These are phyloP conservation scores for Eustoma russellianum DNA, from an alignment of 257 asterid genomes.

Conservation along the genomic window DNA sequence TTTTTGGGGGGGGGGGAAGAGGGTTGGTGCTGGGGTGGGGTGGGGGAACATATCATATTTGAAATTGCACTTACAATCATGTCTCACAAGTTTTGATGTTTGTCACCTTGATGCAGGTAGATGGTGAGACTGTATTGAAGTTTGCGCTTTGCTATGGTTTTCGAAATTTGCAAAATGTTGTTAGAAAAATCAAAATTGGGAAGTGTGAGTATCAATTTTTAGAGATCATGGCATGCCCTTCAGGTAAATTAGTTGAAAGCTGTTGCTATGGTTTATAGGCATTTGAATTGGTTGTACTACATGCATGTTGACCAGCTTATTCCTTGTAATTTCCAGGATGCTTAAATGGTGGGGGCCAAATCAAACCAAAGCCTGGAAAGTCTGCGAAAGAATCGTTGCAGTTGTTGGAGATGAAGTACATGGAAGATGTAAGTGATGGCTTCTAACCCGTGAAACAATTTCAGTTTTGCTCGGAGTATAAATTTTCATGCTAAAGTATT, in stretches of 20 bases:
- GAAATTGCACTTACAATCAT: no score
- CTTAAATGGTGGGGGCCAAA: conserved; percentile 96
- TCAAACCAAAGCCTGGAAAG: conserved; percentile 75
- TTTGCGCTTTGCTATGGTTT: conserved; percentile 95
- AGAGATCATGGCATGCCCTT: conserved; percentile 99
- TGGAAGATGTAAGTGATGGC: conserved; percentile 63
- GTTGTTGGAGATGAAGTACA: conserved; percentile 53
- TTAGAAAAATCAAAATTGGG: conserved; percentile 74
- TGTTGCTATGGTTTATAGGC: not conserved
- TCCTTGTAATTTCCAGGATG: conserved; percentile 54
- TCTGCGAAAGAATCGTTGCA: conserved; percentile 72
- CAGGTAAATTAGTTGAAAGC: conserved; percentile 39
- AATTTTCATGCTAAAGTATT: no score
- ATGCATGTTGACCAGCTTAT: no score
- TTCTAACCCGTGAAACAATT: no score
- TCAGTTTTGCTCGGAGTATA: no score
- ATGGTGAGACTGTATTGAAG: conserved; percentile 65
- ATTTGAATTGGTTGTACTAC: not conserved
- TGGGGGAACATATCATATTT: no score
- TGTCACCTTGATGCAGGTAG: conserved; percentile 41
- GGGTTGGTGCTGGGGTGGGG: no score
- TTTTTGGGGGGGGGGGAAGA: no score
- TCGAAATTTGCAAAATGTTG: conserved; percentile 83
- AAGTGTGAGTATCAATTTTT: conserved; percentile 82
- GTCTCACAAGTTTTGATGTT: not conserved